Base-by-base conservation (phyloP, 2,329 filamentous ascomycete species). In the Ramularia endophylla region DNA sequence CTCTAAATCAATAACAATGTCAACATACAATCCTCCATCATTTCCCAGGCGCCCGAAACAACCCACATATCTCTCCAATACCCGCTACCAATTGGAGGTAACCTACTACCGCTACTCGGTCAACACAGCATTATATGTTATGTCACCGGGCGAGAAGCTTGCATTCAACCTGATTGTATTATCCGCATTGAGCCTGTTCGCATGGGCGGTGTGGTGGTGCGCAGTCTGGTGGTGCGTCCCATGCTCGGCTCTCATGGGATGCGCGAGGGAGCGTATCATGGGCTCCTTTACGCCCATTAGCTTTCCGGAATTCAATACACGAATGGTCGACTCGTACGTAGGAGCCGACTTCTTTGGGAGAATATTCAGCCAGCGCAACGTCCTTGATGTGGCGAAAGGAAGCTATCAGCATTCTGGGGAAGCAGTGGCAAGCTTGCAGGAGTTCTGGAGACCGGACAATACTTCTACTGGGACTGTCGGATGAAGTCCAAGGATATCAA, bases 101-200 rank as follows among this genome's bases (percentile, higher is more conserved):
- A 36, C 42, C 19, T 55, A 58, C 47, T 57, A 54, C 36, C 54
- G 52, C 16, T 58, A 58, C 33, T 46, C 56, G 31, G 37, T 58
- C 43, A 55, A 56, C 43, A 54, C 54, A 5, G 50, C 45, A 4
- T 43, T 53, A 5, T 58, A 58, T 40, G 52, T 58, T 38, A 55
- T 58, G 54, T 53, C 50, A 8, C 44, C 54, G 1, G 49, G 46
- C 3, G 55, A 58, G 43, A 58, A 58, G 40, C 34, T 53, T 11
- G 49, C 50, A n/a, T 54, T 52, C 54, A 58, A 58, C 40, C 27
- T 51, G 16, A 40, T 55, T 16, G 18, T 53, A 8, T 29, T 58
- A 11, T 42, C 46, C 15, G 16, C 53, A 25, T 35, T 53, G 20
- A 41, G 32, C 11, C 20, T 57, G 9, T 38, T 52, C 27, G 22